phyloP scores from a whole-genome alignment of 345 rosid genomes.

The Isatis tinctoria region DNA sequence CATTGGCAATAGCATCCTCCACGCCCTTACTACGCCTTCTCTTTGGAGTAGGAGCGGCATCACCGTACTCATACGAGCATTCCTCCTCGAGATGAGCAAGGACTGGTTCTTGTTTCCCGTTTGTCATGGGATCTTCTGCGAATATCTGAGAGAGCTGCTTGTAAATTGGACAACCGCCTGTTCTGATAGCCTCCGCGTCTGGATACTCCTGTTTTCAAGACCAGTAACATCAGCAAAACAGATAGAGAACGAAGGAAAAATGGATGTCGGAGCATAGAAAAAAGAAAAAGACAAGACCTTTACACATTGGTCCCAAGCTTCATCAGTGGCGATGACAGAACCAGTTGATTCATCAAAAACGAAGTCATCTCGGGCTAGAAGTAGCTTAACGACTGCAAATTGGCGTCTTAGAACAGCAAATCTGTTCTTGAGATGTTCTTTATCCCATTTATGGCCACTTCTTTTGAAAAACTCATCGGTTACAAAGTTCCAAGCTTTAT shows the following conservation, averaged over 20 bases:
- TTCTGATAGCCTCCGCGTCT: conserved; percentile 47
- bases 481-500: conserved; percentile 42
- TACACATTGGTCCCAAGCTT: conserved; percentile 41
- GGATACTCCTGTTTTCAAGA: conserved; percentile 40
- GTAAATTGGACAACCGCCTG: conserved; percentile 46
- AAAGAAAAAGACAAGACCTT: conserved; percentile 32
- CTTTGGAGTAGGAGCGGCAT: conserved; percentile 35
- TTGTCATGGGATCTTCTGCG: conserved; percentile 27
- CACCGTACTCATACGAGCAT: conserved; percentile 38
- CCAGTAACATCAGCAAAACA: background rate
- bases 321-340: conserved; percentile 34
- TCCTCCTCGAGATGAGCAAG: conserved; percentile 11
- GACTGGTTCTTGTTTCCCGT: conserved; percentile 28
- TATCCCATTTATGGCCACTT: conserved; percentile 44
- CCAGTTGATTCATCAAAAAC: conserved; percentile 40
- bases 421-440: conserved; percentile 42
- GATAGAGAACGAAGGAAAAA: background rate
- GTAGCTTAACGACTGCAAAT: conserved; percentile 35
- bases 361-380: conserved; percentile 42
- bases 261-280: background rate
- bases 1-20: conserved; percentile 55
- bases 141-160: conserved; percentile 45
- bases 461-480: conserved; percentile 36
- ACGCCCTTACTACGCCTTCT: conserved; percentile 46
- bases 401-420: conserved; percentile 41